phyloP scores from a whole-genome alignment of 2,329 filamentous ascomycete species.

The Penicillium fuscoglaucum region DNA sequence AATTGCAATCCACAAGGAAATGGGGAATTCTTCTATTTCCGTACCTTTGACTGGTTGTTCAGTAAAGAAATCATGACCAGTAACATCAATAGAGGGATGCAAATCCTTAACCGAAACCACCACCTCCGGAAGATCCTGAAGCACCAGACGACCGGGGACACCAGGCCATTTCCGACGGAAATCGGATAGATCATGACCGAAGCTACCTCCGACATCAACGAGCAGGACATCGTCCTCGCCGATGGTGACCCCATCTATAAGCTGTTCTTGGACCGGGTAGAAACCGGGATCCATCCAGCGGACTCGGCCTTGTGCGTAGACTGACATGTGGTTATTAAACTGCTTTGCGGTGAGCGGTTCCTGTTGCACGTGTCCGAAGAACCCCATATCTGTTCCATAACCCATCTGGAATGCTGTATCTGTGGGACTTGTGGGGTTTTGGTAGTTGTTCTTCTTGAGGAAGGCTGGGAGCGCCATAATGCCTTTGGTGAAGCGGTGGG shows the following conservation, averaged over 20 bases:
- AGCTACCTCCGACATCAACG: slow-evolving; percentile 48
- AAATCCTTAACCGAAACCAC: slow-evolving; percentile 23
- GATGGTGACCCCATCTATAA: slow-evolving; percentile 13
- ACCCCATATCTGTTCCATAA: slow-evolving; percentile 23
- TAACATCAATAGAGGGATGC: not conserved
- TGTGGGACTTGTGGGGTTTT: slow-evolving; percentile 23
- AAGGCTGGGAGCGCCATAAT: slow-evolving; percentile 23
- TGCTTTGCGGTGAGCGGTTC: slow-evolving; percentile 20
- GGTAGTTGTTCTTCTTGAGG: slow-evolving; percentile 27
- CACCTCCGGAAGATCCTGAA: slow-evolving; percentile 51
- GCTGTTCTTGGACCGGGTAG: slow-evolving; percentile 25
- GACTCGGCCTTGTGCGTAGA: slow-evolving; percentile 19
- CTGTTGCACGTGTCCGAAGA: slow-evolving; percentile 27
- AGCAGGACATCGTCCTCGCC: slow-evolving; percentile 26
- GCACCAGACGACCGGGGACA: slow-evolving; percentile 44
- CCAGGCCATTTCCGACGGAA: slow-evolving; percentile 40
- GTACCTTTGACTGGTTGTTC: slow-evolving; percentile 48
- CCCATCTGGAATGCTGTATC: slow-evolving; percentile 28
- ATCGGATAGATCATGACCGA: slow-evolving; percentile 42
- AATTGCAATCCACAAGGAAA: not conserved
- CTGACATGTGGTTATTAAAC: slow-evolving; percentile 27
- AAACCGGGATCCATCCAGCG: slow-evolving; percentile 31
- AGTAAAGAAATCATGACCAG: slow-evolving; percentile 47
- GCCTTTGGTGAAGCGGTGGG: slow-evolving; percentile 21
- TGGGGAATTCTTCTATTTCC: not conserved